Conservation (phyloP, 805 yeast genomes). For the Schizosaccharomyces pombe region DNA sequence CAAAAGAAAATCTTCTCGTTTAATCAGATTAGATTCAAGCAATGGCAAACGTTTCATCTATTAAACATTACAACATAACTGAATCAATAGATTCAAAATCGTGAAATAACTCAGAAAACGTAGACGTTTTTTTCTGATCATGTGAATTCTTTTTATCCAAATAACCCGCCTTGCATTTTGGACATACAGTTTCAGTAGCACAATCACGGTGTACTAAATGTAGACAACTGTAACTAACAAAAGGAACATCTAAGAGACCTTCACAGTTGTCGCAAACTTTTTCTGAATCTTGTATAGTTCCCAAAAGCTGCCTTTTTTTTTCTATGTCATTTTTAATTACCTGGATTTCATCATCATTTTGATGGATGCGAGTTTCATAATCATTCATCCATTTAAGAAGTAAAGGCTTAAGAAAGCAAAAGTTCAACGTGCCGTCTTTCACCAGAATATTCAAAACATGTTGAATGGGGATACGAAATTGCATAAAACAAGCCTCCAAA, state of each 20-base stretch:
- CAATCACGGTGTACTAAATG: background rate
- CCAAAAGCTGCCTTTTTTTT: background rate
- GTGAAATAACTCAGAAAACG: background rate
- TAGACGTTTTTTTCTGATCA: background rate
- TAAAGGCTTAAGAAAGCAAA: background rate
- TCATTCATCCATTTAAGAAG: background rate
- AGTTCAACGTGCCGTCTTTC: background rate
- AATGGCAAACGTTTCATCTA: no score
- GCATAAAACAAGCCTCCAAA: background rate
- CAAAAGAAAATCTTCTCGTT: no score
- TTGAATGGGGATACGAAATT: background rate
- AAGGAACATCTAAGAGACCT: background rate
- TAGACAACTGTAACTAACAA: background rate
- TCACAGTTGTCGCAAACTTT: background rate
- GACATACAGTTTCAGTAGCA: background rate
- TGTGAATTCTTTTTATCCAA: background rate
- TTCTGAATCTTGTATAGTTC: background rate
- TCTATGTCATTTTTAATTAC: background rate
- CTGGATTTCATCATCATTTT: background rate
- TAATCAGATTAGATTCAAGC: no score
- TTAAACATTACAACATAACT: background rate
- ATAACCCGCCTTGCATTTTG: background rate
- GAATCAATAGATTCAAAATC: background rate
- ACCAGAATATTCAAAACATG: background rate
- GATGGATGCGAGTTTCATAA: background rate